Conservation (phyloP, 2,329 filamentous ascomycete genomes). For the Sporothrix phasma region DNA sequence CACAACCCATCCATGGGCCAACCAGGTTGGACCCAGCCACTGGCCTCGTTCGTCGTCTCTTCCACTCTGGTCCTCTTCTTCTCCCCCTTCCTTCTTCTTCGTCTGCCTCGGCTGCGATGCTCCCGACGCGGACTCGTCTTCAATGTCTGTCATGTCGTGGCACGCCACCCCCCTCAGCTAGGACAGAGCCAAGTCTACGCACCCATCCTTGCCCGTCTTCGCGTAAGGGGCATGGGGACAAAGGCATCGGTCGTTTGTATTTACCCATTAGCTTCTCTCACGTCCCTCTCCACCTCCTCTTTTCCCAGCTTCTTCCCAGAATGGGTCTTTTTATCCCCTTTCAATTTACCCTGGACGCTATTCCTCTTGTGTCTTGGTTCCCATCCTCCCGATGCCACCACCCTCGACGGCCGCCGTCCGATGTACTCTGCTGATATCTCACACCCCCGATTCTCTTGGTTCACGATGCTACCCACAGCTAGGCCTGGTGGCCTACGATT, state of each 20-base stretch:
- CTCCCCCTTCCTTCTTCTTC: too few species aligned
- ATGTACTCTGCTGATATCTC: not conserved
- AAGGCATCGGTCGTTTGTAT: too few species aligned
- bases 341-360: not conserved
- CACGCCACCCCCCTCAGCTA: not conserved
- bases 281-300: not conserved
- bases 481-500: conserved; percentile 2
- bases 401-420: not conserved
- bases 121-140: too few species aligned
- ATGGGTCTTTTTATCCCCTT: not conserved
- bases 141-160: too few species aligned
- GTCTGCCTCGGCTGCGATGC: too few species aligned
- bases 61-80: too few species aligned
- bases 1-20: too few species aligned
- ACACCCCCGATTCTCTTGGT: not conserved
- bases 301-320: not conserved
- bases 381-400: not conserved
- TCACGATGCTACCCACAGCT: not conserved
- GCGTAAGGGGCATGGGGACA: too few species aligned
- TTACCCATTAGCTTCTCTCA: too few species aligned
- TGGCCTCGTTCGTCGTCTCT: too few species aligned
- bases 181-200: not conserved
- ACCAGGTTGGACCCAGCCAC: too few species aligned
- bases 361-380: not conserved
- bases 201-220: not conserved